Evolutionary conservation across 768 basidiomycete genomes (phyloP).

Genomic region (Kwoniella dejecticola): DNA sequence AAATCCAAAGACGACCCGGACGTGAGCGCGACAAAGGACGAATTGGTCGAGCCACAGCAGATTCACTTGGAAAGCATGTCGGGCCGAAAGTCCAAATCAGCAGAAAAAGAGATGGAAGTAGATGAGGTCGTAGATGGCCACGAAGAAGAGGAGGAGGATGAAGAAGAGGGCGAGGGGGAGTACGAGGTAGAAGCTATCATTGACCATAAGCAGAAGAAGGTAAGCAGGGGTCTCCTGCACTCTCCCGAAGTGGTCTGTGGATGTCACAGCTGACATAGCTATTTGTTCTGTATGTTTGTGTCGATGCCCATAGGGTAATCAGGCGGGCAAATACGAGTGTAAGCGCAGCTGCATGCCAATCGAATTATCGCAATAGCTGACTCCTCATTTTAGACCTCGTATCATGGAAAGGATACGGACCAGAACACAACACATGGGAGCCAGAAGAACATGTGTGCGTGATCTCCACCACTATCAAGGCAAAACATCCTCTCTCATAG

Average conservation of each 20-base stretch:
- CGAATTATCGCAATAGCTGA: neutral
- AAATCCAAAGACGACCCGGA: neutral
- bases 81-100: slow-evolving; percentile 11
- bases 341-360: slow-evolving; percentile 33
- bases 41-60: neutral
- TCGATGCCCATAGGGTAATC: neutral
- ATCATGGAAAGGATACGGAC: slow-evolving; percentile 53
- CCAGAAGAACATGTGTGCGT: slow-evolving; percentile 52
- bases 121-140: slow-evolving; percentile 5
- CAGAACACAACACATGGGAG: slow-evolving; percentile 53
- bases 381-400: slow-evolving; percentile 38
- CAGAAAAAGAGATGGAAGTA: slow-evolving; percentile 14
- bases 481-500: too few relatives aligned
- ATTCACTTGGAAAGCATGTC: neutral
- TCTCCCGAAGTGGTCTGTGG: too few relatives aligned
- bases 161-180: slow-evolving; percentile 21
- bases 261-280: too few relatives aligned
- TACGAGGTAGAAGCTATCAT: slow-evolving; percentile 25
- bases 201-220: slow-evolving; percentile 36
- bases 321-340: slow-evolving; percentile 26
- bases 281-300: too few relatives aligned
- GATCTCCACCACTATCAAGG: neutral
- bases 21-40: neutral
- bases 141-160: slow-evolving; percentile 8
- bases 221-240: slow-evolving; percentile 1